These are phyloP conservation scores for Apocynum venetum DNA, from an alignment of 257 asterid genomes.

Conservation along the genomic window DNA sequence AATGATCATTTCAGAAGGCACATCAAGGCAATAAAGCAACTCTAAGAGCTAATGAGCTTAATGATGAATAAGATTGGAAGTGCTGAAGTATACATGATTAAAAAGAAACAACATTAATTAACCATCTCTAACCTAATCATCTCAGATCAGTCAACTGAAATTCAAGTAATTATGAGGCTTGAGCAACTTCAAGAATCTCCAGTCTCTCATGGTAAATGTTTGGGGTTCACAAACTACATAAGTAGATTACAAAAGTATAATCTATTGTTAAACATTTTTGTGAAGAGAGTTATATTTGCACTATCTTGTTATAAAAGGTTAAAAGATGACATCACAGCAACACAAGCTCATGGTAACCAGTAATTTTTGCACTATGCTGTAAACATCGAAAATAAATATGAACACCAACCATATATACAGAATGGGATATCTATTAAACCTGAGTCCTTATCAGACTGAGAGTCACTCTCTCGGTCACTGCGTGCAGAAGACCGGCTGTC, in stretches of 20 bases:
- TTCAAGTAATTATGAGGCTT: background rate
- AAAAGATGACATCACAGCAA: background rate
- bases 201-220: background rate
- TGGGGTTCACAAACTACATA: background rate
- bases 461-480: constrained; percentile 70
- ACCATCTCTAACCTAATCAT: background rate
- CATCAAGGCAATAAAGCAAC: background rate
- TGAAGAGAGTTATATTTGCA: background rate
- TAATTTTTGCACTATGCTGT: background rate
- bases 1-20: background rate
- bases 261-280: background rate
- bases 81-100: background rate
- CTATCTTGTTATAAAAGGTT: background rate
- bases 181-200: background rate
- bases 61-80: background rate
- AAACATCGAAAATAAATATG: background rate
- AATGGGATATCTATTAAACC: constrained; percentile 39
- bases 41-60: background rate
- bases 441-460: constrained; percentile 78
- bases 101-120: background rate
- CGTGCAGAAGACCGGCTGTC: constrained; percentile 64
- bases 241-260: background rate
- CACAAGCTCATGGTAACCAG: background rate
- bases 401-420: background rate
- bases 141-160: background rate